These are phyloP conservation scores for Apiospora aurea DNA, from an alignment of 2,329 filamentous ascomycete genomes.

Conservation along the genomic window DNA sequence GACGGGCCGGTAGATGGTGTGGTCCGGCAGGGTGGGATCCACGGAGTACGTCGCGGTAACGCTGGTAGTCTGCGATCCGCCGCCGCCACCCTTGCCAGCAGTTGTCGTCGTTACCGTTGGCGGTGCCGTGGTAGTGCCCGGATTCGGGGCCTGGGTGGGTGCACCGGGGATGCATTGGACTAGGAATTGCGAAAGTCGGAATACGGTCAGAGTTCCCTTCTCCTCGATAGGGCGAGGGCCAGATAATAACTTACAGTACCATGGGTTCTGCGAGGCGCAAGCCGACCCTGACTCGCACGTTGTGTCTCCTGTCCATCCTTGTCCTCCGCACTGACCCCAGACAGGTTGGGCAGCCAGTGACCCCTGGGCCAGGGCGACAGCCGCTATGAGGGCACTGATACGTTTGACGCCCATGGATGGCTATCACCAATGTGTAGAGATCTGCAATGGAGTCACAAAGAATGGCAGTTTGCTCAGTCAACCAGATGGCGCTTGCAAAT, in stretches of 20 bases:
- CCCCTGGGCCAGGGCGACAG: neutral
- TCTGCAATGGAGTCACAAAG: neutral
- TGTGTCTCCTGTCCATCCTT: constrained; percentile 18
- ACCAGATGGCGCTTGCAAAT: neutral
- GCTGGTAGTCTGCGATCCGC: constrained; percentile 14
- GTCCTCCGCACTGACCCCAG: constrained; percentile 18
- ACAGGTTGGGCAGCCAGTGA: neutral
- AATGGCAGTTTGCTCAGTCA: neutral
- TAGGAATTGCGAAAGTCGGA: neutral
- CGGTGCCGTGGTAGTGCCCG: neutral
- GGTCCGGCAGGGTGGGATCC: constrained; percentile 1
- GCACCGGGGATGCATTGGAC: constrained; percentile 19
- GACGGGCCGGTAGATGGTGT: constrained; percentile 24
- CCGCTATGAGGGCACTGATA: neutral
- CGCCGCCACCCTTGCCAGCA: neutral
- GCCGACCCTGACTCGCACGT: constrained; percentile 4
- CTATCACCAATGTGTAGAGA: neutral
- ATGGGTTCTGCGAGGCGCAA: constrained; percentile 9
- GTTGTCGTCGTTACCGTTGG: neutral
- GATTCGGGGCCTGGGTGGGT: neutral
- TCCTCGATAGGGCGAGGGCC: neutral
- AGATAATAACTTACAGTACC: constrained; percentile 5
- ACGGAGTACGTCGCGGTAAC: constrained; percentile 6
- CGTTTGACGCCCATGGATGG: neutral
- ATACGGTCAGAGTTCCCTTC: neutral